phyloP scores from a whole-genome alignment of 371 early-diverging fungal genomes.

The Rhizomucor pusillus region DNA sequence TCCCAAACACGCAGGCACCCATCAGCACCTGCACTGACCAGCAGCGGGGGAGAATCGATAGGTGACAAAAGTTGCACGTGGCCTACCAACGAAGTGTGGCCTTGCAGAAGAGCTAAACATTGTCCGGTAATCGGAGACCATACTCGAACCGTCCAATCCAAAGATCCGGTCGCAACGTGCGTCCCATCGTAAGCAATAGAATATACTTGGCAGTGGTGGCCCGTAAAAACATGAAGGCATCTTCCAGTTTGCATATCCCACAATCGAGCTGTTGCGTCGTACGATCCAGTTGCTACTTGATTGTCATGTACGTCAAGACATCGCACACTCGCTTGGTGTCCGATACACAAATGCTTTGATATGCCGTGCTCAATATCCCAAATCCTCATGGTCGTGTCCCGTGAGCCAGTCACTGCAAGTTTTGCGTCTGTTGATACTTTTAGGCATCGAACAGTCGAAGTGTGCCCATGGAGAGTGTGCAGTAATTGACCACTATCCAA shows the following conservation, averaged over 20 bases:
- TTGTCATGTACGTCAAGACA: conserved; percentile 81
- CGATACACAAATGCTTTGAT: conserved; percentile 55
- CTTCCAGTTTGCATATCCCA: conserved; percentile 83
- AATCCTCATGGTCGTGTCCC: conserved; percentile 84
- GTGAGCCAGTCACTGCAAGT: conserved; percentile 86
- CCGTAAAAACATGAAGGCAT: conserved; percentile 66
- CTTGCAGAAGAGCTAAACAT: conserved; percentile 60
- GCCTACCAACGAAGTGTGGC: conserved; percentile 86
- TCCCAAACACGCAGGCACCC: conserved; percentile 88
- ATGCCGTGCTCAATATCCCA: conserved; percentile 76
- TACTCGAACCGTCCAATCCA: conserved; percentile 72
- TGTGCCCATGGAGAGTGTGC: conserved; percentile 84
- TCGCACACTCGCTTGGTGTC: conserved; percentile 81
- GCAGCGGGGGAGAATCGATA: too few relatives aligned
- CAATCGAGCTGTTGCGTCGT: conserved; percentile 85
- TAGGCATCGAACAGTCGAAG: conserved; percentile 89
- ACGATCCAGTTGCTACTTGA: conserved; percentile 83
- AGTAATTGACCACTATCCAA: conserved; percentile 72
- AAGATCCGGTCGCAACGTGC: conserved; percentile 71
- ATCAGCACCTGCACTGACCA: conserved; percentile 89
- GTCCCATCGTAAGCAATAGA: conserved; percentile 69
- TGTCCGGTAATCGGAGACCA: conserved; percentile 67
- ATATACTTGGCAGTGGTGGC: conserved; percentile 66
- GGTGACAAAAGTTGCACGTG: conserved; percentile 78
- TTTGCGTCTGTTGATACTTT: conserved; percentile 65